Evolutionary conservation across 495 filamentous ascomycete genomes (phyloP), one percentile per base, ranked within the genome.

Genomic region (Penicillium tannophilum): DNA sequence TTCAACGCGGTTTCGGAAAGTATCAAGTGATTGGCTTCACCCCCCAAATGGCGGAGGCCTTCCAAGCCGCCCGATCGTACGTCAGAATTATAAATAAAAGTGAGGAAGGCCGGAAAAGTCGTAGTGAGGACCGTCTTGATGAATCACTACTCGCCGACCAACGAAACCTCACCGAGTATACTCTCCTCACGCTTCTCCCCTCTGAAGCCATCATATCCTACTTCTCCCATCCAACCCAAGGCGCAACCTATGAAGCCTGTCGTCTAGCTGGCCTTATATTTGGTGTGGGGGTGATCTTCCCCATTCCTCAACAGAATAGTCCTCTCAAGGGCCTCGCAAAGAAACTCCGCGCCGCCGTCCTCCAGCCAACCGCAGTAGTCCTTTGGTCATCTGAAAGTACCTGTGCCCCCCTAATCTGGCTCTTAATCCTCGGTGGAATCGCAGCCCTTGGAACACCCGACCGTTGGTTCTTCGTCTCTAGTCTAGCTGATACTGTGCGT

Each of bases 231-330:
- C 54, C 58, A 2, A 58, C 50, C 12, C 64, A 70, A 6, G 61
- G 61, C 23, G 49, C 68, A 14, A 67, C 72, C 19, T 77, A 76
- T 54, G 75, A 79, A 47, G 60, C 73, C n/a, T 72, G 65, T 45
- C 75, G 75, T 35, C 62, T 79, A 2, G 69, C 74, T 0, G 62
- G 56, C 8, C 50, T 72, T 0, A 68, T 79, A 3, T 77, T 71
- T 50, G 63, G 71, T 26, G 68, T 73, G 14, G 73, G 74, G 41
- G 71, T 79, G 8, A 56, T 77, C 45, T 74, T 79, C 49, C 76
- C 76, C 3, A 69, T 79, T 2, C 75, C 75, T 9, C 63, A 63
- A 11, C 68, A 73, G 36, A 76, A 69, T 41, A 70, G 67, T 0
- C 75, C 76, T 0, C 63, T 78, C 10, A 41, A 44, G 0, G 46